phyloP scores from a whole-genome alignment of 2,329 filamentous ascomycete genomes.

The Epichloe sibirici region DNA sequence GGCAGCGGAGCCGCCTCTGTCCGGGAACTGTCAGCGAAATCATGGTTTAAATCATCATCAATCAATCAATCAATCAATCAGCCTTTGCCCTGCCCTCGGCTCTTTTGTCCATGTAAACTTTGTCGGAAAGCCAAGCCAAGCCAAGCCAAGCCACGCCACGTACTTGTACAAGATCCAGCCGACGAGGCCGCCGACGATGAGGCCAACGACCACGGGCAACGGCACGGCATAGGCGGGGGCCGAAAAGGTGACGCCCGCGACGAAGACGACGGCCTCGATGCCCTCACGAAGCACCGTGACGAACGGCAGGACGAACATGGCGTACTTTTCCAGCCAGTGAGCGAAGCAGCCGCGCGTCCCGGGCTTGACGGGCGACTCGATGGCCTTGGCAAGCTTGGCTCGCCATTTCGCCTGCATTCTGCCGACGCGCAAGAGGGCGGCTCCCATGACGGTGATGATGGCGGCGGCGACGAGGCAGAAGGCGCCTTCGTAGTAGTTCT shows the following conservation, averaged over 20 bases:
- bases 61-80: too few species aligned
- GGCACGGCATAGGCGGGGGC: constrained; percentile 67
- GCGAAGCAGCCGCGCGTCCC: constrained; percentile 40
- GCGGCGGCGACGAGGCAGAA: constrained; percentile 64
- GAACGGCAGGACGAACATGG: constrained; percentile 78
- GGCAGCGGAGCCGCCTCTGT: constrained; percentile 29
- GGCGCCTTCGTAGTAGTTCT: constrained; percentile 70
- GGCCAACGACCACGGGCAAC: constrained; percentile 59
- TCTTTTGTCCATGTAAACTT: too few species aligned
- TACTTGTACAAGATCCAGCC: constrained; percentile 64
- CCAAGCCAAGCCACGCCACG: too few species aligned
- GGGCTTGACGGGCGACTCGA: constrained; percentile 40
- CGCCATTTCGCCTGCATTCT: constrained; percentile 83
- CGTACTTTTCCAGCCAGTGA: constrained; percentile 61
- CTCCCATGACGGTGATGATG: constrained; percentile 74
- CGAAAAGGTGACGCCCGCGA: constrained; percentile 70
- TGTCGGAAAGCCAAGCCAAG: too few species aligned
- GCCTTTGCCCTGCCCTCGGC: too few species aligned
- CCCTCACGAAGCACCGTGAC: constrained; percentile 80
- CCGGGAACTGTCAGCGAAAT: not conserved
- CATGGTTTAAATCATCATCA: too few species aligned
- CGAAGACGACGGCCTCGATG: constrained; percentile 75
- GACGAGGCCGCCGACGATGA: constrained; percentile 52
- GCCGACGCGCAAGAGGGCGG: constrained; percentile 65
- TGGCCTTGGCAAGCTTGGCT: constrained; percentile 61